Percentiles rank a stretch among this genome's conserved stretches.
These are phyloP conservation scores for Nitzschia putrida DNA, from an alignment of 108 stramenopile species.

Conservation along the genomic window DNA sequence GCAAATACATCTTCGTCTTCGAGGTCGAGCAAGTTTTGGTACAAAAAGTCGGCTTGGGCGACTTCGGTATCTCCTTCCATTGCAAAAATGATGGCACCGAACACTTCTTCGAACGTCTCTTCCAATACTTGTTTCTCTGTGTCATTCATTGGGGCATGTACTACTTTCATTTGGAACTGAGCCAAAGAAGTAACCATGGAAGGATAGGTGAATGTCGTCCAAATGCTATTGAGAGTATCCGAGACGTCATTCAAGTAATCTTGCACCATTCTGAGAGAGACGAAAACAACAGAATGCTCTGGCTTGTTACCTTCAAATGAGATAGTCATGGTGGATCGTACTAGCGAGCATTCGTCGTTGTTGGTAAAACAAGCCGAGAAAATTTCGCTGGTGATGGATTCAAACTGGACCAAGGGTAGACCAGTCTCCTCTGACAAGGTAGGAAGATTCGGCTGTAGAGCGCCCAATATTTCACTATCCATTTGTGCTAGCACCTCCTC, in stretches of 20 bases:
- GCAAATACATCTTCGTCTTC: slow-evolving; percentile 3
- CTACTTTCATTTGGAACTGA: slow-evolving; percentile 16
- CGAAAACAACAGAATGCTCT: slow-evolving; percentile 22
- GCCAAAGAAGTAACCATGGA: slow-evolving; percentile 11
- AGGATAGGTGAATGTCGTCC: slow-evolving; percentile 24
- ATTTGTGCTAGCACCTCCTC: neutral
- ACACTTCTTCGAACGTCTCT: slow-evolving; percentile 24
- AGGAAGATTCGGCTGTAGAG: slow-evolving; percentile 8
- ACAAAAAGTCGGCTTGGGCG: slow-evolving; percentile 19
- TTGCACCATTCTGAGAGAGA: slow-evolving; percentile 22
- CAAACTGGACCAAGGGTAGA: slow-evolving; percentile 5
- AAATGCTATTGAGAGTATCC: neutral
- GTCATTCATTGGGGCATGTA: slow-evolving; percentile 15
- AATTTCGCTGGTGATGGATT: slow-evolving; percentile 15
- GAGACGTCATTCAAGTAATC: slow-evolving; percentile 18
- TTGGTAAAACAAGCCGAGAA: slow-evolving; percentile 32
- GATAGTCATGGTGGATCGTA: slow-evolving; percentile 22
- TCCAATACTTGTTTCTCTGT: slow-evolving; percentile 26
- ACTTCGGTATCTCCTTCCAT: slow-evolving; percentile 38
- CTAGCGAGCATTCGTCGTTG: slow-evolving; percentile 23
- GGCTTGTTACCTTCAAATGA: slow-evolving; percentile 21
- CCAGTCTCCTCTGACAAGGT: neutral
- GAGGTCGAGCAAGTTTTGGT: slow-evolving; percentile 7
- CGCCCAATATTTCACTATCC: slow-evolving; percentile 6
- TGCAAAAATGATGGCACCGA: slow-evolving; percentile 25